Conservation (phyloP, 805 yeast genomes). For the Millerozyma acaciae region DNA sequence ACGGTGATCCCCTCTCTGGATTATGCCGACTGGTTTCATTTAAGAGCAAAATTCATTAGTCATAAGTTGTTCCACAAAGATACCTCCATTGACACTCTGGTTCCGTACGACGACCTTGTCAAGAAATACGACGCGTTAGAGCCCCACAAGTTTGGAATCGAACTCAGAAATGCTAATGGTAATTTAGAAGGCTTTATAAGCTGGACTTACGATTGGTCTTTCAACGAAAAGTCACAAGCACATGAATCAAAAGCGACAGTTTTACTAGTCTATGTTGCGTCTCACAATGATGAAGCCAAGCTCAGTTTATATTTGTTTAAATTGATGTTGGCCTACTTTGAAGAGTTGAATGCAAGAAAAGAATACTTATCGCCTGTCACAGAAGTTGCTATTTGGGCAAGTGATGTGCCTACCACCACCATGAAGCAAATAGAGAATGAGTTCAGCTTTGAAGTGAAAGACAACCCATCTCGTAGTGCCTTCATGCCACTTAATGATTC, state of each 20-base stretch:
- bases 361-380: constrained; percentile 5
- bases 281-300: constrained; percentile 14
- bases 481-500: constrained; percentile 20
- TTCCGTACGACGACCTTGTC: constrained; percentile 18
- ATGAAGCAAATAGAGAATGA: constrained; percentile 12
- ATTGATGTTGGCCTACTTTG: constrained; percentile 10
- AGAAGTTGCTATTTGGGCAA: constrained; percentile 32
- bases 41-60: constrained; percentile 32
- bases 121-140: constrained; percentile 18
- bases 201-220: constrained; percentile 40
- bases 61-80: constrained; percentile 17
- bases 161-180: constrained; percentile 15
- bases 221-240: constrained; percentile 1
- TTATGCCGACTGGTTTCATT: constrained; percentile 40
- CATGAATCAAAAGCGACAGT: constrained; percentile 23
- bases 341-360: background rate
- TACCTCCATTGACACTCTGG: constrained; percentile 12
- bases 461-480: constrained; percentile 36
- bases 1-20: constrained; percentile 25
- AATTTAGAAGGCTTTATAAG: constrained; percentile 24
- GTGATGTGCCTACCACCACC: constrained; percentile 20
- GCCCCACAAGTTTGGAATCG: constrained; percentile 33
- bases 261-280: constrained; percentile 23
- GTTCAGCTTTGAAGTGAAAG: constrained; percentile 20
- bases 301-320: constrained; percentile 13